A percentile compares a stretch with the other conserved stretches of the same genome.
These are phyloP conservation scores for Brassica carinata DNA, from an alignment of 345 rosid genomes.

Conservation along the genomic window DNA sequence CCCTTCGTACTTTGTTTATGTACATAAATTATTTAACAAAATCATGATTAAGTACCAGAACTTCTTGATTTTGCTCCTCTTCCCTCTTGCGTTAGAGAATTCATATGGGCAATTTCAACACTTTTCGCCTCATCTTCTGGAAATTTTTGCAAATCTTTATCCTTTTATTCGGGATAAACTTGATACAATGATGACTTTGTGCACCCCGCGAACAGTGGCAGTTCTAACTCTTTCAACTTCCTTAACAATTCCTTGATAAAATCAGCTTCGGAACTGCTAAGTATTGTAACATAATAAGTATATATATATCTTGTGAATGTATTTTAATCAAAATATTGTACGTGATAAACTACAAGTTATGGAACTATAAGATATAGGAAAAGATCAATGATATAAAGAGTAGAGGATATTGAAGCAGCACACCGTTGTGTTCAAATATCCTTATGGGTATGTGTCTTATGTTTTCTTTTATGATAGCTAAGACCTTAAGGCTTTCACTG, in stretches of 20 bases:
- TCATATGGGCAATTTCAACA: not conserved
- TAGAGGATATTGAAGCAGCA: not conserved
- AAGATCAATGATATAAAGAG: not conserved
- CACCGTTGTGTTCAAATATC: not conserved
- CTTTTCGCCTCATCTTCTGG: not conserved
- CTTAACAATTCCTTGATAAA: not conserved
- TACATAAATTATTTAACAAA: not conserved
- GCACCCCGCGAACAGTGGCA: not conserved
- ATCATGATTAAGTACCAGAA: not conserved
- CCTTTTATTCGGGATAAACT: not conserved
- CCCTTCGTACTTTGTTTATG: not conserved
- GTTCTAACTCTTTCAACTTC: constrained; percentile 2
- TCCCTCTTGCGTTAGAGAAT: not conserved
- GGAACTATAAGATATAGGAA: not conserved
- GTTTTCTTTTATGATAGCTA: not conserved
- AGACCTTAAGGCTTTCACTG: no score
- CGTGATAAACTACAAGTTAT: not conserved
- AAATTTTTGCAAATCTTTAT: not conserved
- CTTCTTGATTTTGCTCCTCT: not conserved
- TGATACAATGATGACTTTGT: not conserved
- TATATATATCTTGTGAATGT: not conserved
- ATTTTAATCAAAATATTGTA: not conserved
- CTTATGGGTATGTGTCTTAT: not conserved
- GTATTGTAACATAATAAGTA: not conserved
- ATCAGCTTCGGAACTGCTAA: constrained; percentile 1